Conservation (phyloP, 2,329 filamentous ascomycete genomes). For the Talaromyces rugulosus region DNA sequence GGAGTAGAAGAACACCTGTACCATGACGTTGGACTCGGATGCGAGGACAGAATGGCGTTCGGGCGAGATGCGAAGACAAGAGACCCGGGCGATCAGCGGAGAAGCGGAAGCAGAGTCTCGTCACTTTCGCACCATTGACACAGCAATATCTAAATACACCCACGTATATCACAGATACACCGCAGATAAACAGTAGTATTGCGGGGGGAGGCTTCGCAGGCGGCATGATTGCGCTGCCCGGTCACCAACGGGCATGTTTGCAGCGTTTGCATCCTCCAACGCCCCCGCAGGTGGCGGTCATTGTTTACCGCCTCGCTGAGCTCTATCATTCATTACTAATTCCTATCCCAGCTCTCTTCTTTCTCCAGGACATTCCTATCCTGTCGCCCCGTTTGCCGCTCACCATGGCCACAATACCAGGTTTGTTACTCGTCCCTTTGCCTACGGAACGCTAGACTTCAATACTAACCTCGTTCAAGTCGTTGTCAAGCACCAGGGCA, state of each 20-base stretch:
- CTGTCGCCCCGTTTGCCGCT: not conserved
- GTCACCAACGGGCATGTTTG: constrained; percentile 21
- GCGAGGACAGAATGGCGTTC: not conserved
- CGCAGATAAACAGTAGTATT: not conserved
- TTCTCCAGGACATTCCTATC: not conserved
- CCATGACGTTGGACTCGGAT: not conserved
- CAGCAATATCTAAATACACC: not conserved
- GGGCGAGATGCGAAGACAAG: not conserved
- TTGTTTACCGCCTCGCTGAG: constrained; percentile 11
- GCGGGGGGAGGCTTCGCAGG: constrained; percentile 7
- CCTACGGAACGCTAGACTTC: not conserved
- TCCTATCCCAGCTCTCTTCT: not conserved
- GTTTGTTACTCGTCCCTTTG: constrained; percentile 27
- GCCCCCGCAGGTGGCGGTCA: constrained; percentile 10
- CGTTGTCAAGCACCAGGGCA: constrained; percentile 90
- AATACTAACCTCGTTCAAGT: constrained; percentile 52
- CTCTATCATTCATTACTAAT: not conserved
- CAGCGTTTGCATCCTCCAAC: constrained; percentile 24
- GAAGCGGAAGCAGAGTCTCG: not conserved
- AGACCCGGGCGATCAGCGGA: not conserved
- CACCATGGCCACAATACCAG: constrained; percentile 54
- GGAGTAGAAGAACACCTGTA: not conserved
- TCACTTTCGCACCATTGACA: not conserved
- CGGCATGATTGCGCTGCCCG: constrained; percentile 7
- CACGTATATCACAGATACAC: not conserved